These are phyloP conservation scores for Trichoderma harzianum DNA, from an alignment of 2,329 filamentous ascomycete species.

Conservation along the genomic window DNA sequence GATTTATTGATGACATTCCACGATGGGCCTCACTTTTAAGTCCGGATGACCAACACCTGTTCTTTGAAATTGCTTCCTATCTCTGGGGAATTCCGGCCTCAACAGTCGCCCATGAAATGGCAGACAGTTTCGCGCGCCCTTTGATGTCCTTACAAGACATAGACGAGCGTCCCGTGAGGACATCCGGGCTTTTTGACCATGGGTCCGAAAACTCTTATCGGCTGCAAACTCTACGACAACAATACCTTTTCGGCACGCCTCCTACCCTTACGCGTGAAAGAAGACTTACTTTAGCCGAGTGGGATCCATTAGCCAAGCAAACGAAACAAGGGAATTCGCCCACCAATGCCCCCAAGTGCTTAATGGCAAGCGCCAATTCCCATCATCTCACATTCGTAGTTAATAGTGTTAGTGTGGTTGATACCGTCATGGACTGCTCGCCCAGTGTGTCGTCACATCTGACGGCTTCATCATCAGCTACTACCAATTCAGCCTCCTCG, in stretches of 20 bases:
- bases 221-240: neutral
- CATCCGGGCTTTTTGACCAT: neutral
- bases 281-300: neutral
- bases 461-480: neutral
- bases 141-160: neutral
- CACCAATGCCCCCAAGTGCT: neutral
- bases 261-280: neutral
- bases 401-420: neutral
- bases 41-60: neutral
- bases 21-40: neutral
- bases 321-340: fast-evolving
- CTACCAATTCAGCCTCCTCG: neutral
- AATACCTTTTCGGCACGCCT: fast-evolving
- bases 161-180: neutral
- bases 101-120: neutral
- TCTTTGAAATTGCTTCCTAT: neutral
- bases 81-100: neutral
- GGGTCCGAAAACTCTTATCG: neutral
- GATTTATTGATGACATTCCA: neutral
- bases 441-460: neutral
- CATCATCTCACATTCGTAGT: neutral
- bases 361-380: neutral
- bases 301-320: neutral
- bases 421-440: neutral
- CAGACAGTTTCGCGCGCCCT: neutral